phyloP scores from a whole-genome alignment of 2,329 filamentous ascomycete genomes.

The Pestalotiopsis sp. region DNA sequence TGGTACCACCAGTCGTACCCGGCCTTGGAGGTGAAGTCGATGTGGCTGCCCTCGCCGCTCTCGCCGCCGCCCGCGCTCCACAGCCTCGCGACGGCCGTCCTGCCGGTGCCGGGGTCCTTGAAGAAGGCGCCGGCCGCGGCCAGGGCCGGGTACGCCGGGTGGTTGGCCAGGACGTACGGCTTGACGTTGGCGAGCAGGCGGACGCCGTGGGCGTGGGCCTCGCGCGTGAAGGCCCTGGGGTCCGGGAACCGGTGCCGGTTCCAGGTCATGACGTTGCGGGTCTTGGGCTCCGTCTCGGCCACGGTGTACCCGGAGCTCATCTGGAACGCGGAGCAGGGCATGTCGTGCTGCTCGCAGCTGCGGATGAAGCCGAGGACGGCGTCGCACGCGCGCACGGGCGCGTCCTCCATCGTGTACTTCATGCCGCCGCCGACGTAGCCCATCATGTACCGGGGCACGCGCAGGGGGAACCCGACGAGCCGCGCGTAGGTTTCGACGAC shows the following conservation, averaged over 20 bases:
- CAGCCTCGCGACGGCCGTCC: conserved; percentile 61
- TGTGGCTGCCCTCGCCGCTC: conserved; percentile 70
- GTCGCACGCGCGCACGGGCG: conserved; percentile 53
- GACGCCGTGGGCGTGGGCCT: conserved; percentile 66
- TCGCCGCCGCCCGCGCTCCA: conserved; percentile 76
- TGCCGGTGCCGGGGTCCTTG: conserved; percentile 54
- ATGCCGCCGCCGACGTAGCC: conserved; percentile 71
- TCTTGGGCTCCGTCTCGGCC: conserved; percentile 67
- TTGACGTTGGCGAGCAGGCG: conserved; percentile 73
- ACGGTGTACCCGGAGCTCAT: conserved; percentile 76
- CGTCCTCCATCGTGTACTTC: conserved; percentile 55
- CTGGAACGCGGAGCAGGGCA: conserved; percentile 72
- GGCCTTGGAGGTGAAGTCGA: conserved; percentile 71
- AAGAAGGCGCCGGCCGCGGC: conserved; percentile 65
- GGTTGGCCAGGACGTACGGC: conserved; percentile 68
- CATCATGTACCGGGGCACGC: conserved; percentile 73
- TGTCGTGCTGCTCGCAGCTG: conserved; percentile 65
- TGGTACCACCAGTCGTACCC: conserved; percentile 75
- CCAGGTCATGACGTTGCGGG: conserved; percentile 73
- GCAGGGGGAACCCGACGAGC: conserved; percentile 67
- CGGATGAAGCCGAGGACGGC: conserved; percentile 62
- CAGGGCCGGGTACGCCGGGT: conserved; percentile 67
- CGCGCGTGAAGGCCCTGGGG: conserved; percentile 63
- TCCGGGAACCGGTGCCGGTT: conserved; percentile 71
- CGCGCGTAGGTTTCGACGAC: conserved; percentile 68